Base-by-base conservation (phyloP, 2,329 filamentous ascomycete genomes). In the Ophiosphaerella herpotricha region DNA sequence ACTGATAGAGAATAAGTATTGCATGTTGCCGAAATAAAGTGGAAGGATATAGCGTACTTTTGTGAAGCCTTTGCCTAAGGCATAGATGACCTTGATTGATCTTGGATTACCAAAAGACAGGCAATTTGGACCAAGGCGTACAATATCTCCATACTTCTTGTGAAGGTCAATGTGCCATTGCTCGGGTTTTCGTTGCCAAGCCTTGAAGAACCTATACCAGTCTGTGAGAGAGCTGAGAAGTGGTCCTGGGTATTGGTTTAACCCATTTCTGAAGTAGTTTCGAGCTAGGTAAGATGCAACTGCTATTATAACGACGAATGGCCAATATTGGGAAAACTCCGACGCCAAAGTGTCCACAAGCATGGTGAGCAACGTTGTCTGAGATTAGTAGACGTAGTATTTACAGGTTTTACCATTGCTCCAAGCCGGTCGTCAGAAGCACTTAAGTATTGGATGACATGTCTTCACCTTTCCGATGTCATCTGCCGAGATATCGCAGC, bases 81-180 rank as follows among this genome's bases (percentile, higher is more conserved):
- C 39, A 32, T 48, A 48, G 13, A 48, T 48, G 12, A 23, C 13
- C n/a, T 48, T 39, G 35, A 43, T 34, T 8, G 31, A 34, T 16
- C 14, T 47, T 5, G 45, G 45, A 29, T 47, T 36, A 16, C 18
- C 13, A 12, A 47, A 34, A n/a, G 38, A 41, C 6, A 47, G 14
- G 18, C 29, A 35, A 32, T 47, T 85, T 0, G 90, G 90, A 63
- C 89, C 86, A 57, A 95, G 87, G 23, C 90, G 82, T 14, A 94
- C 85, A 1, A 95, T 75, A 11, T 85, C 85, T 3, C 90, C 90
- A 36, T 87, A 77, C 63, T 85, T 86, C 76, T 86, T 82, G 73
- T 95, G 90, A 3, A 83, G 70, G 14, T 70, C 70, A 29, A 69
- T 55, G 52, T 74, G 49, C 26, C 26, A 29, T 11, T 11, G 7